Percentiles rank a stretch among this genome's conserved stretches.
Conservation (phyloP, 23 red algal genomes). For the Gracilaria caudata region DNA sequence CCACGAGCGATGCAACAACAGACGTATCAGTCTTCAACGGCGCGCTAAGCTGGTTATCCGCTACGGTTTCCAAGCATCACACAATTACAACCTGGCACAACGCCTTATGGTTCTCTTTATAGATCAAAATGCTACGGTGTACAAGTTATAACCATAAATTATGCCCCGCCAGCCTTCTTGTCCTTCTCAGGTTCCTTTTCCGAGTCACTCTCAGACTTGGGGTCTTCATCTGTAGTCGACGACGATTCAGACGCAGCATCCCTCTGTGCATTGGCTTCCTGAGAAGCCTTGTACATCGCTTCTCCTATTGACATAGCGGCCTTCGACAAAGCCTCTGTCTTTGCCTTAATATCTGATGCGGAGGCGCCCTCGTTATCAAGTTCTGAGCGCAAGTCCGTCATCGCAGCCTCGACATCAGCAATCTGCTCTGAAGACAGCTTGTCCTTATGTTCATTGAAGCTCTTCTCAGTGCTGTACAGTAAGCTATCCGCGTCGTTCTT, state of each 20-base stretch:
- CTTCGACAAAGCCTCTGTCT: slow-evolving; percentile 88
- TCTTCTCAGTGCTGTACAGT: slow-evolving; percentile 92
- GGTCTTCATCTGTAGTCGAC: slow-evolving; percentile 31
- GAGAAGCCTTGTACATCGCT: slow-evolving; percentile 95
- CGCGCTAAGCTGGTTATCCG: not conserved
- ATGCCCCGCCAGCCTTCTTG: slow-evolving; percentile 67
- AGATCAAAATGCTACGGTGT: slow-evolving; percentile 42
- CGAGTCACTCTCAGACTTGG: slow-evolving; percentile 56
- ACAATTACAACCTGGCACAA: not conserved
- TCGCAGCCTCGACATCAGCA: slow-evolving; percentile 74
- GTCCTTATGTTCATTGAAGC: slow-evolving; percentile 86
- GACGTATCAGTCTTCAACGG: not conserved
- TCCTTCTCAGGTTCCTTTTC: slow-evolving; percentile 62
- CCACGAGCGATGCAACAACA: too few species aligned
- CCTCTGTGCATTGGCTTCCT: slow-evolving; percentile 66
- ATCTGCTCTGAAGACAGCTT: slow-evolving; percentile 76
- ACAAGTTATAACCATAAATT: slow-evolving; percentile 24
- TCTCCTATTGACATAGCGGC: slow-evolving; percentile 97
- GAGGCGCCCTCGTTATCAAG: slow-evolving; percentile 72
- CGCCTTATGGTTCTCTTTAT: not conserved
- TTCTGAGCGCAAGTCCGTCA: slow-evolving; percentile 67
- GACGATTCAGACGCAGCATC: slow-evolving; percentile 53
- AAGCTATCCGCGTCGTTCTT: slow-evolving; percentile 94
- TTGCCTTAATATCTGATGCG: slow-evolving; percentile 80
- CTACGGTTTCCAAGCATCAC: not conserved